Evolutionary conservation across 495 filamentous ascomycete genomes (phyloP).

Genomic region (Pyrenopolyporus hunteri): DNA sequence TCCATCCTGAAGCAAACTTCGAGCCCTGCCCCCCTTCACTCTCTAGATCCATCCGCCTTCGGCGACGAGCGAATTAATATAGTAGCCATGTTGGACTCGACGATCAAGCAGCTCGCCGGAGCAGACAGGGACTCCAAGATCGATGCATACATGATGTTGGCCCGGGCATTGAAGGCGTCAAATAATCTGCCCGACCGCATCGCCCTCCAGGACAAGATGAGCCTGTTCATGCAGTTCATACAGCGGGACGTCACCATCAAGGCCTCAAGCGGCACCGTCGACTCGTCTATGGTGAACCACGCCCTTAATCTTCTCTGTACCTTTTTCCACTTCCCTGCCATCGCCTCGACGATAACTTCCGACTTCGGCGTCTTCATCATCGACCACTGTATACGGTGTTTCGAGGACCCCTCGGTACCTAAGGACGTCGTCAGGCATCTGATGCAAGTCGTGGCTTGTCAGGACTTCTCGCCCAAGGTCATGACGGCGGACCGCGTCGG

Average conservation of each 20-base stretch:
- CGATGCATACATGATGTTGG: slow-evolving; percentile 86
- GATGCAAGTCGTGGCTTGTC: slow-evolving; percentile 75
- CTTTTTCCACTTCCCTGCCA: slow-evolving; percentile 70
- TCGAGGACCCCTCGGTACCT: slow-evolving; percentile 61
- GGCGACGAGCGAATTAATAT: slow-evolving; percentile 53
- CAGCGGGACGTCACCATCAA: slow-evolving; percentile 73
- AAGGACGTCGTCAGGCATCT: slow-evolving; percentile 80
- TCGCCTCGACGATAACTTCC: slow-evolving; percentile 68
- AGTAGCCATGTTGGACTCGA: slow-evolving; percentile 82
- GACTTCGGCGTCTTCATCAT: slow-evolving; percentile 81
- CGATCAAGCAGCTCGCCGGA: slow-evolving; percentile 76
- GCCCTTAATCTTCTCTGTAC: slow-evolving; percentile 75
- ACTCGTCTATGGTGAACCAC: slow-evolving; percentile 72
- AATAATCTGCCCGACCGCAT: slow-evolving; percentile 74
- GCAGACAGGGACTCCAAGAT: slow-evolving; percentile 69
- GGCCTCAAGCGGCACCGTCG: slow-evolving; percentile 54
- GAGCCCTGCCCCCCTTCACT: slow-evolving; percentile 43
- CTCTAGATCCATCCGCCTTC: slow-evolving; percentile 48
- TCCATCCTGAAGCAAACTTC: slow-evolving; percentile 81
- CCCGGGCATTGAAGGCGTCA: slow-evolving; percentile 75
- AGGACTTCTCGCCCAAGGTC: slow-evolving; percentile 74
- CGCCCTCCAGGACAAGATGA: slow-evolving; percentile 75
- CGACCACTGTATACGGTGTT: slow-evolving; percentile 73
- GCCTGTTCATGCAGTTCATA: slow-evolving; percentile 75
- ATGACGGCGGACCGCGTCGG: slow-evolving; percentile 73